phyloP scores from a whole-genome alignment of 2,329 filamentous ascomycete genomes.

The Exophiala xenobiotica region DNA sequence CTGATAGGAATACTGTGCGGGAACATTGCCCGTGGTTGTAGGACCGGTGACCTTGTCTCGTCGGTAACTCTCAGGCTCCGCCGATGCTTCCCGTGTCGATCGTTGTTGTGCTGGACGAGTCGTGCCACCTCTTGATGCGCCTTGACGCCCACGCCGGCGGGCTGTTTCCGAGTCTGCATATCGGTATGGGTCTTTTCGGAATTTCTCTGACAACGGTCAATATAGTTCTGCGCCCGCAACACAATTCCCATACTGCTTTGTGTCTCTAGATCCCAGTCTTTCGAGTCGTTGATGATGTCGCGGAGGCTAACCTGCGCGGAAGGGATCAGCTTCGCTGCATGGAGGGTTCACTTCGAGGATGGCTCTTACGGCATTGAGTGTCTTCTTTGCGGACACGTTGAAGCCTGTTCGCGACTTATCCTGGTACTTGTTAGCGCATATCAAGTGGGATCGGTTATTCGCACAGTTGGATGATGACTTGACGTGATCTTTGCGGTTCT shows the following conservation, averaged over 20 bases:
- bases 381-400: slow-evolving; percentile 20
- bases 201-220: slow-evolving; percentile 22
- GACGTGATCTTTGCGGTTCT: slow-evolving; percentile 24
- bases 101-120: slow-evolving; percentile 10
- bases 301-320: slow-evolving; percentile 21
- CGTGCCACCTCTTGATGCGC: slow-evolving; percentile 21
- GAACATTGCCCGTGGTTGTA: neutral
- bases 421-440: slow-evolving; percentile 13
- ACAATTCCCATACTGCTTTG: slow-evolving; percentile 19
- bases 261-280: slow-evolving; percentile 26
- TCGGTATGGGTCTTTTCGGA: slow-evolving; percentile 21
- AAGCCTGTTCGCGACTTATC: slow-evolving; percentile 22
- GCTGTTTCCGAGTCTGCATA: slow-evolving; percentile 27
- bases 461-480: slow-evolving; percentile 23
- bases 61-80: slow-evolving; percentile 10
- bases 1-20: slow-evolving; percentile 13
- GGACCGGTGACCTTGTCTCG: slow-evolving; percentile 9
- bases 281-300: slow-evolving; percentile 26
- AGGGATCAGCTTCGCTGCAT: neutral
- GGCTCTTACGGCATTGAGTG: slow-evolving; percentile 24
- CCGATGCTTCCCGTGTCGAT: slow-evolving; percentile 7
- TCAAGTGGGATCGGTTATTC: neutral
- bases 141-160: slow-evolving; percentile 17
- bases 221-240: neutral
- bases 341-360: neutral